Percentiles rank a stretch among this genome's conserved stretches.
These are phyloP conservation scores for Gastrodia elata DNA, from an alignment of 106 monocot genomes.

Conservation along the genomic window DNA sequence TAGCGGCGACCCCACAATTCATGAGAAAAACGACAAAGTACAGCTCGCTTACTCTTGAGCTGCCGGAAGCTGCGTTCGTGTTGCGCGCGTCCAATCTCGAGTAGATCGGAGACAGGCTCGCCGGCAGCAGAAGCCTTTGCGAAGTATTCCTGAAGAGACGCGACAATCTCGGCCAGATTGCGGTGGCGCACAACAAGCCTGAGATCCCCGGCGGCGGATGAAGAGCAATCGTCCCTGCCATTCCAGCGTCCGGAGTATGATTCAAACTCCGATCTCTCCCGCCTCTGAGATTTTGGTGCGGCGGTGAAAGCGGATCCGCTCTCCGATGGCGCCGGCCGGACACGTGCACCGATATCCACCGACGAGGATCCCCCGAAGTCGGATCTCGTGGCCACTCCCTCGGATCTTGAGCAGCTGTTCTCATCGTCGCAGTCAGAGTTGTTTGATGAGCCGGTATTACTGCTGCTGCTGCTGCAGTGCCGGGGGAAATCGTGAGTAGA, in stretches of 20 bases:
- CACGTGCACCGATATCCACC: background rate
- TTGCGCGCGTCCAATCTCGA: conserved; percentile 78
- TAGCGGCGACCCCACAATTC: conserved; percentile 12
- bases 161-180: conserved; percentile 71
- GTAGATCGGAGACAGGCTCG: conserved; percentile 54
- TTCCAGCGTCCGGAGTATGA: conserved; percentile 17
- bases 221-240: conserved; percentile 9
- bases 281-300: background rate
- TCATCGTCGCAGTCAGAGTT: conserved; percentile 23
- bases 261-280: conserved; percentile 23
- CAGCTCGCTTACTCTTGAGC: conserved; percentile 59
- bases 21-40: background rate
- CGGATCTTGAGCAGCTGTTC: conserved; percentile 39
- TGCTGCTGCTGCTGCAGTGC: conserved; percentile 28
- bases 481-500: background rate
- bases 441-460: conserved; percentile 41
- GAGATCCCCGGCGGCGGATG: conserved; percentile 21
- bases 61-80: conserved; percentile 81
- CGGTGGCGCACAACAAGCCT: conserved; percentile 67
- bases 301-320: conserved; percentile 20
- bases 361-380: conserved; percentile 22
- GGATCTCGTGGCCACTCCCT: conserved; percentile 31
- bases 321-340: conserved; percentile 35
- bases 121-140: conserved; percentile 67
- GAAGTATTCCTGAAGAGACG: conserved; percentile 80